Percentiles rank a stretch among this genome's conserved stretches.
Evolutionary conservation across 805 yeast genomes (phyloP).

Genomic region (Scheffersomyces amazonensis): DNA sequence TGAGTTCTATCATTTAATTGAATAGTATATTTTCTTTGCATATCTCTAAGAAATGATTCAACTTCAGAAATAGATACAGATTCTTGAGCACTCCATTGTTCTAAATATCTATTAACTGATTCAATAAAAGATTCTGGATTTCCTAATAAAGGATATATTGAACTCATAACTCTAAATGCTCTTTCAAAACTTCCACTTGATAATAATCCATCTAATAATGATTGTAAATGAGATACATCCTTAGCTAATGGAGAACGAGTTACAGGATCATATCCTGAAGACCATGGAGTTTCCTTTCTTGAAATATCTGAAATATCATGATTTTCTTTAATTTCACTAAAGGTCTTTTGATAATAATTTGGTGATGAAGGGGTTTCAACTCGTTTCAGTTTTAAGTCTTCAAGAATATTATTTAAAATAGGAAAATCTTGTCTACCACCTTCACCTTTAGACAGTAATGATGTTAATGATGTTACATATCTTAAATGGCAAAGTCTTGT

Average conservation of each 20-base stretch:
- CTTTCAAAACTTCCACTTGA: slow-evolving; percentile 63
- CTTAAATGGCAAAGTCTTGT: neutral
- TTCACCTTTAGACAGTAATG: neutral
- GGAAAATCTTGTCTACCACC: slow-evolving; percentile 10
- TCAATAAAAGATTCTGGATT: slow-evolving; percentile 50
- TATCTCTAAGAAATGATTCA: slow-evolving; percentile 35
- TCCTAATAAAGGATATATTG: slow-evolving; percentile 51
- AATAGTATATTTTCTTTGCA: slow-evolving; percentile 18
- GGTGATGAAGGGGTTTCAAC: too few relatives aligned
- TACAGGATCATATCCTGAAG: slow-evolving; percentile 40
- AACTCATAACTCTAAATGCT: slow-evolving; percentile 65
- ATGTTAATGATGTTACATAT: neutral
- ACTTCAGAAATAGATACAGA: slow-evolving; percentile 41
- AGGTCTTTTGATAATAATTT: neutral
- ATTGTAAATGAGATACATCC: slow-evolving; percentile 67
- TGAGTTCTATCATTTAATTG: slow-evolving; percentile 54
- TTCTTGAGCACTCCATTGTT: slow-evolving; percentile 36
- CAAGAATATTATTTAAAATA: slow-evolving; percentile 9
- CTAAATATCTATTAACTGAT: slow-evolving; percentile 66
- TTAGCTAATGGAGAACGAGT: slow-evolving; percentile 45
- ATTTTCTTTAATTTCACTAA: slow-evolving; percentile 1
- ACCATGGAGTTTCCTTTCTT: slow-evolving; percentile 24
- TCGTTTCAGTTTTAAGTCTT: slow-evolving; percentile 10
- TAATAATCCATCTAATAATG: slow-evolving; percentile 75
- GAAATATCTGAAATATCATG: slow-evolving; percentile 6